A percentile compares a stretch with the other conserved stretches of the same genome.
phyloP scores from a whole-genome alignment of 2,329 filamentous ascomycete genomes.

The Thyridium curvatum region DNA sequence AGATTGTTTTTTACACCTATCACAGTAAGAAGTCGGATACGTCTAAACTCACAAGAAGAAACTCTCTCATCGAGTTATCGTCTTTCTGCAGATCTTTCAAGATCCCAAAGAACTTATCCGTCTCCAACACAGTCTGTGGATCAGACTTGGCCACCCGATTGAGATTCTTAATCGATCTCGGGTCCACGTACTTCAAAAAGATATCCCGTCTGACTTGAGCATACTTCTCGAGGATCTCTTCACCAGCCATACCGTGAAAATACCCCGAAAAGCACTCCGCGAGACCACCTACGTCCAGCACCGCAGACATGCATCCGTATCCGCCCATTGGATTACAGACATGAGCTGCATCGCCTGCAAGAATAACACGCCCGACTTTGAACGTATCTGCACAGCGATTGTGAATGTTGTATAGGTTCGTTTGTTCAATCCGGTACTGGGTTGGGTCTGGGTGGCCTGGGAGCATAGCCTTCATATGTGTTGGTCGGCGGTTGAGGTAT shows the following conservation, averaged over 20 bases:
- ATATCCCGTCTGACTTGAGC: not conserved
- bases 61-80: not conserved
- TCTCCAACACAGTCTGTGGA: not conserved
- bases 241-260: not conserved
- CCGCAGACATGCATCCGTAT: slow-evolving; percentile 4
- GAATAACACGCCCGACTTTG: slow-evolving; percentile 3
- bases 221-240: not conserved
- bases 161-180: not conserved
- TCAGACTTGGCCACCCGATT: not conserved
- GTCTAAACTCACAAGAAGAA: not conserved
- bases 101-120: not conserved
- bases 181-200: not conserved
- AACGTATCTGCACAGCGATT: slow-evolving; percentile 4
- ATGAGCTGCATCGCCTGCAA: slow-evolving; percentile 7
- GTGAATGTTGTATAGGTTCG: slow-evolving; percentile 7
- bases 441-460: slow-evolving; percentile 4
- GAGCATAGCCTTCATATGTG: slow-evolving; percentile 1
- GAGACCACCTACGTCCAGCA: slow-evolving; percentile 6
- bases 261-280: slow-evolving; percentile 3
- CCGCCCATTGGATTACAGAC: slow-evolving; percentile 7
- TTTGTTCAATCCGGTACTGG: slow-evolving; percentile 3
- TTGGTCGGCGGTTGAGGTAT: slow-evolving; percentile 3
- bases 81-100: not conserved
- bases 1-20: not conserved
- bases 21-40: not conserved